A percentile compares a stretch with the other conserved stretches of the same genome.
phyloP scores from a whole-genome alignment of 139 green algal genomes.

The Microglena sp. region DNA sequence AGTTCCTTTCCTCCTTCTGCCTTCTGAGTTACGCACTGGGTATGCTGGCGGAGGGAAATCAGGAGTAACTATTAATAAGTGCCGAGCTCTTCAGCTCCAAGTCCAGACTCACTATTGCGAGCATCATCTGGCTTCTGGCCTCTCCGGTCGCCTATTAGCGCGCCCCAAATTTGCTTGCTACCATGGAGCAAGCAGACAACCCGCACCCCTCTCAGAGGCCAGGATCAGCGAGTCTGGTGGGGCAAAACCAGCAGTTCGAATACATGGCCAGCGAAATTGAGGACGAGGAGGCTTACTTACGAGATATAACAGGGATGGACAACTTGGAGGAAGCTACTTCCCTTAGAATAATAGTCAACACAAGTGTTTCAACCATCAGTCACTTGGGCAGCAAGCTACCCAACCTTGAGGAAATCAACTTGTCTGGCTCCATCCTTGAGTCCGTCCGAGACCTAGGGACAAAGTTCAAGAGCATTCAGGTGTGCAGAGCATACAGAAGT shows the following conservation, averaged over 20 bases:
- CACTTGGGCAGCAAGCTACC: constrained; percentile 30
- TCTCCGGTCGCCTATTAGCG: too few species aligned
- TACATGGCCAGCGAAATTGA: constrained; percentile 1
- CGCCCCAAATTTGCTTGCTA: too few species aligned
- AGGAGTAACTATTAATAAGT: too few species aligned
- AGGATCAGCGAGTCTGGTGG: neutral
- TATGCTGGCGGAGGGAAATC: too few species aligned
- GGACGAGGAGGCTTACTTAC: constrained; percentile 26
- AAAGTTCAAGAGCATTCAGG: constrained; percentile 26
- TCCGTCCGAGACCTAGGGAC: constrained; percentile 37
- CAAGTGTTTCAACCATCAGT: constrained; percentile 11
- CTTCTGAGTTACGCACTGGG: too few species aligned
- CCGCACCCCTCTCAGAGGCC: too few species aligned
- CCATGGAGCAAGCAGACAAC: too few species aligned
- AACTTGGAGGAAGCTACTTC: constrained; percentile 13
- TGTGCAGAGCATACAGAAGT: neutral
- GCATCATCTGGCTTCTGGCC: too few species aligned
- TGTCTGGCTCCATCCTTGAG: constrained; percentile 26
- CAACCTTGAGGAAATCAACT: constrained; percentile 37
- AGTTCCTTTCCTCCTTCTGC: too few species aligned
- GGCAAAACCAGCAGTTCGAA: constrained; percentile 15
- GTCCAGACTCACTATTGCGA: too few species aligned
- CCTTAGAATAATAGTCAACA: constrained; percentile 24
- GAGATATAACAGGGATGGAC: constrained; percentile 22
- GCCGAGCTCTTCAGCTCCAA: too few species aligned